These are phyloP conservation scores for Dioscorea cayenensis DNA, from an alignment of 116 monocot species.

Conservation along the genomic window DNA sequence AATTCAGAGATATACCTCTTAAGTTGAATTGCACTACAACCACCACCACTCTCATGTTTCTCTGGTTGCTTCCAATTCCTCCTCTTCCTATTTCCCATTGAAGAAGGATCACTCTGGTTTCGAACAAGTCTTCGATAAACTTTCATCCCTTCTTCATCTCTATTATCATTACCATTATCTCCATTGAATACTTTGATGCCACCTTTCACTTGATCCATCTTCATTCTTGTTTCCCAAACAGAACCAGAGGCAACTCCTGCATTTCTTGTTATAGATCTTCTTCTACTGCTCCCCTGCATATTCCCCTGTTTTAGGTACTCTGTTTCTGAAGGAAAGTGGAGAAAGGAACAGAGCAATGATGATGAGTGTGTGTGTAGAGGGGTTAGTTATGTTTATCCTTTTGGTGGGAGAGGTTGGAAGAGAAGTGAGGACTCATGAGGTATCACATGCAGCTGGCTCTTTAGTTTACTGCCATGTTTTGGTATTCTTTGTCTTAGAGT, in stretches of 20 bases:
- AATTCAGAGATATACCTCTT: constrained; percentile 41
- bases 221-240: constrained; percentile 78
- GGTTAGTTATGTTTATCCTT: neutral
- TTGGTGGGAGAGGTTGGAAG: neutral
- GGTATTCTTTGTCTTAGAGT: neutral
- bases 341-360: neutral
- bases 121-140: constrained; percentile 35
- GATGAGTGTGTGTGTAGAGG: neutral
- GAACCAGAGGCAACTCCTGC: constrained; percentile 37
- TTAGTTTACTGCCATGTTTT: neutral
- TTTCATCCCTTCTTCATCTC: neutral
- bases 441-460: neutral
- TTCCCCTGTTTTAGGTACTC: constrained; percentile 3
- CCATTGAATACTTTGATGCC: constrained; percentile 67
- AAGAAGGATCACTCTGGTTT: constrained; percentile 33
- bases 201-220: constrained; percentile 68
- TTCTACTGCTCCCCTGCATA: constrained; percentile 27
- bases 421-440: neutral
- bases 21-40: constrained; percentile 21
- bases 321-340: neutral
- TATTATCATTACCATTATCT: constrained; percentile 1
- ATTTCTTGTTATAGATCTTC: constrained; percentile 24
- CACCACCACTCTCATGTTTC: neutral
- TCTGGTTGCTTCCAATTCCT: constrained; percentile 53
- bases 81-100: constrained; percentile 35